phyloP scores from a whole-genome alignment of 305 asterid genomes.

The Solanum hybrid region DNA sequence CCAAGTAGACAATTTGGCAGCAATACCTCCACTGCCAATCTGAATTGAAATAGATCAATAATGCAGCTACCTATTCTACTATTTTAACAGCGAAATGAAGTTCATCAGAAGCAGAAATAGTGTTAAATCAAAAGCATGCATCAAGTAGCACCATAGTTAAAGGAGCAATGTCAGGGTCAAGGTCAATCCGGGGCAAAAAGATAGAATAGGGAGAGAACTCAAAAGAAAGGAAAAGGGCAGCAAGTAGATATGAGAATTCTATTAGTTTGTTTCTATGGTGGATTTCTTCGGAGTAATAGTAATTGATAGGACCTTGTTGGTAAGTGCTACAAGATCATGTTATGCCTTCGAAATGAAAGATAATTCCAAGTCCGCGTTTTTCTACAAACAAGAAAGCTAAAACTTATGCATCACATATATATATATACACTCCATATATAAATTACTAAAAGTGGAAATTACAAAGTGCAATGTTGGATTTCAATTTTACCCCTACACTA shows the following conservation, averaged over 20 bases:
- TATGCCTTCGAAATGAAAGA: background rate
- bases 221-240: background rate
- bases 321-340: background rate
- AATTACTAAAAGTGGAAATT: background rate
- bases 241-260: background rate
- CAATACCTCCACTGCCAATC: background rate
- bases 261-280: constrained; percentile 1
- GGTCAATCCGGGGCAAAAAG: background rate
- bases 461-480: background rate
- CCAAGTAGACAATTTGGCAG: background rate
- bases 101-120: background rate
- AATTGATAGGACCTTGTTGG: background rate
- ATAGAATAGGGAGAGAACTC: background rate
- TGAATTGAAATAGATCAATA: background rate
- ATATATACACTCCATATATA: no score
- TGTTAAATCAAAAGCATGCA: background rate
- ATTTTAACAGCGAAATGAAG: background rate
- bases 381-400: background rate
- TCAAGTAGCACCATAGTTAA: background rate
- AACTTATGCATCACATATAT: background rate
- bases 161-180: background rate
- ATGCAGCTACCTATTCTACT: background rate
- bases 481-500: background rate
- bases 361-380: background rate
- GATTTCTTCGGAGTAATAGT: constrained; percentile 5